Conservation (phyloP, 371 early-diverging fungal genomes). For the Mortierella sp. region DNA sequence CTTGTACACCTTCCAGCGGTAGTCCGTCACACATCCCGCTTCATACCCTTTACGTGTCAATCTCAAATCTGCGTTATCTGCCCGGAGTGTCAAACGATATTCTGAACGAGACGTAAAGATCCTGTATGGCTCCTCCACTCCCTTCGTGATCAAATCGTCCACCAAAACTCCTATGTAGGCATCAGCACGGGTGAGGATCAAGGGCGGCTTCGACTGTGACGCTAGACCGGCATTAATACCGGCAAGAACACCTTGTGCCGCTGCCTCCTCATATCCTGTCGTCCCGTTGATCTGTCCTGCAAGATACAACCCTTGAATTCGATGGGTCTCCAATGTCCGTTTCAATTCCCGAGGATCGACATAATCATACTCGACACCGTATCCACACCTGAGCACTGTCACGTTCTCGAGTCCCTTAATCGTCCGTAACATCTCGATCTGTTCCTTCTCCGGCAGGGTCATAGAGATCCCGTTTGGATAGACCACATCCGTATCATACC, state of each 20-base stretch:
- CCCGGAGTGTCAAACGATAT: conserved; percentile 79
- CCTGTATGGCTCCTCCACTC: conserved; percentile 89
- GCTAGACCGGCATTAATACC: conserved; percentile 86
- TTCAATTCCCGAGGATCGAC: conserved; percentile 86
- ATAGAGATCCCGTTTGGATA: conserved; percentile 91
- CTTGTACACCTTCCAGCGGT: conserved; percentile 61
- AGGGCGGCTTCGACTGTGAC: conserved; percentile 62
- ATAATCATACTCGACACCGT: conserved; percentile 92
- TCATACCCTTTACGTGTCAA: conserved; percentile 74
- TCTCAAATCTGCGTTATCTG: conserved; percentile 87
- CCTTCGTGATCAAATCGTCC: conserved; percentile 87
- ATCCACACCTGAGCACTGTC: conserved; percentile 73
- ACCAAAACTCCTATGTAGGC: conserved; percentile 89
- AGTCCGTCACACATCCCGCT: conserved; percentile 62
- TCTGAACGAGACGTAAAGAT: conserved; percentile 90
- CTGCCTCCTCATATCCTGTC: conserved; percentile 91
- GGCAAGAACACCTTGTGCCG: conserved; percentile 87
- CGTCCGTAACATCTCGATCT: conserved; percentile 76
- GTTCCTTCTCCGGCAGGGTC: conserved; percentile 85
- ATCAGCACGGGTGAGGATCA: conserved; percentile 81
- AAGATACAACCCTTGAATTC: conserved; percentile 80
- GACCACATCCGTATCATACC: conserved; percentile 74
- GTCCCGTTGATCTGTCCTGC: conserved; percentile 94
- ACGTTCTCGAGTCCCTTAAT: conserved; percentile 86
- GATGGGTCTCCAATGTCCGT: conserved; percentile 83